A percentile compares a stretch with the other conserved stretches of the same genome.
Conservation (phyloP, 176 grass and related monocot genomes). For the Rhipidocladum racemiflorum region DNA sequence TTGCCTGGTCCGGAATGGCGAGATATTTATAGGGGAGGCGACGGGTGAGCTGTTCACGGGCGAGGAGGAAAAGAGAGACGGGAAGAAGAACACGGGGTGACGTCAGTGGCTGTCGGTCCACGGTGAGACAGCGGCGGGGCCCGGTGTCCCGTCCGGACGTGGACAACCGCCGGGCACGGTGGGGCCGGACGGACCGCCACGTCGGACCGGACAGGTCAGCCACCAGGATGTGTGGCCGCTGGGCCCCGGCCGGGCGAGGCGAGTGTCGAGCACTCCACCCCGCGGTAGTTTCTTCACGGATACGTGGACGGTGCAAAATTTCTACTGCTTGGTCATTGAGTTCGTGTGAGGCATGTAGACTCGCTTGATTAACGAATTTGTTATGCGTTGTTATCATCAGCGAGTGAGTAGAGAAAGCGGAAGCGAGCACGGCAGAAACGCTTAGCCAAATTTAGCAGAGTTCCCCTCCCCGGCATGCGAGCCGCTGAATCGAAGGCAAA, state of each 20-base stretch:
- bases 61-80: neutral
- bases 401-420: neutral
- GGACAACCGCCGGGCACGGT: conserved; percentile 57
- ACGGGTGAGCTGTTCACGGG: neutral
- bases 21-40: conserved; percentile 49
- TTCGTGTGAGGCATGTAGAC: neutral
- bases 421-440: neutral
- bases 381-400: conserved; percentile 2
- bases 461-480: neutral
- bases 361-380: neutral
- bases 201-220: neutral
- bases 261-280: neutral
- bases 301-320: neutral
- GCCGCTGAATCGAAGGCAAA: neutral
- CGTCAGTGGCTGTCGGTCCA: conserved; percentile 45
- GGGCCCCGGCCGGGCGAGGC: neutral
- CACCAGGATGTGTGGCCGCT: conserved; percentile 27
- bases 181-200: conserved; percentile 8
- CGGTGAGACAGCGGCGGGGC: conserved; percentile 38
- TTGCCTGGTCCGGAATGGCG: conserved; percentile 23
- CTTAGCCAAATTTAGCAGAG: neutral
- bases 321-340: neutral
- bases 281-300: neutral
- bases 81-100: conserved; percentile 35
- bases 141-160: conserved; percentile 44